Evolutionary conservation across 2,329 filamentous ascomycete species (phyloP), one percentile per base, ranked within the genome.

Genomic region (Orbilia oligospora): DNA sequence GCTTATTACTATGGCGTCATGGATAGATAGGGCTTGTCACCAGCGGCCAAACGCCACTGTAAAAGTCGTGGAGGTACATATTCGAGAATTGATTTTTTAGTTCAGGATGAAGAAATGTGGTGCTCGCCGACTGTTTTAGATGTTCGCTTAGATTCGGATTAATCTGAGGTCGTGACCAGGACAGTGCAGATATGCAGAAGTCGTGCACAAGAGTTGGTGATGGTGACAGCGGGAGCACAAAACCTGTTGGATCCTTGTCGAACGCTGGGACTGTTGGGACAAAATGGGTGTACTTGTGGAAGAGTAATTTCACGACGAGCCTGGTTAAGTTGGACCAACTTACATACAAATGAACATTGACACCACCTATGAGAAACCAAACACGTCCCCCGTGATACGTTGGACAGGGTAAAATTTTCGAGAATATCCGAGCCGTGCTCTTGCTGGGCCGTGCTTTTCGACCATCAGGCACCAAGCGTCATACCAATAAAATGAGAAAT

Each of bases 371-470:
- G 38, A 36, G 55, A 69, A 27, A 49, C 18, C 22, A 58, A 20
- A 41, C 44, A 36, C 56, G 38, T 68, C 27, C 67, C 72, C 66
- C 58, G 67, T 77, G 73, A 71, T 64, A 66, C 61, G 73, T 71
- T 61, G 61, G 22, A 71, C 73, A 77, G 51, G 67, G 58, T 53
- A n/a, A 44, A 18, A n/a, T 18, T 46, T 66, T 71, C 49, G 44
- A 76, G 58, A 70, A 76, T 77, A 67, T 77, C 66, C 73, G 73
- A 71, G 58, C 73, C 73, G 73, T 77, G 65, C 65, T 61, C 20
- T 46, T 46, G 36, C 33, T 61, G 55, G 18, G 55, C 55, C 55
- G 55, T 61, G 55, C 55, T 61, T 61, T 61, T 41, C 18, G 55
- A 10, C 14, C 27, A 3, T 30, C 30, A 70, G 53, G 66, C 66